A percentile compares a stretch with the other conserved stretches of the same genome.
These are phyloP conservation scores for Protea cynaroides DNA, from an alignment of 164 flowering plant species.

Conservation along the genomic window DNA sequence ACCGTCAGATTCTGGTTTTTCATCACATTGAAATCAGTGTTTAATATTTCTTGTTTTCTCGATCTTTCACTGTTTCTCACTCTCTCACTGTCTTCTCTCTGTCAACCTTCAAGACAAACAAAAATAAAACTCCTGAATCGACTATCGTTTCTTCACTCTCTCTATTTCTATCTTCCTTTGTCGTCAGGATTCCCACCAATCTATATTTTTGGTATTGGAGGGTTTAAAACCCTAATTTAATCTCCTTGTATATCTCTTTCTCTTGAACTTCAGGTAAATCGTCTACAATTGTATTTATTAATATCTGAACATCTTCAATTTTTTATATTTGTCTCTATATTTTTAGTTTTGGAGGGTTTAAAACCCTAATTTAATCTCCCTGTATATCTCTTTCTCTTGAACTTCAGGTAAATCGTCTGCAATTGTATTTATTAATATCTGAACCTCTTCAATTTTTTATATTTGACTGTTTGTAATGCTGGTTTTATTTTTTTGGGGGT, in stretches of 20 bases:
- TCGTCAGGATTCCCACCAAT: constrained; percentile 25
- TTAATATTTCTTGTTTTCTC: too few species aligned
- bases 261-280: constrained; percentile 15
- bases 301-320: not conserved
- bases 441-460: not conserved
- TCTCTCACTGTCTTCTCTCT: not conserved
- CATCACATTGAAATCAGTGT: too few species aligned
- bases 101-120: not conserved
- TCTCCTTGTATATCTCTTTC: not conserved
- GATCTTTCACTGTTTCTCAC: constrained; percentile 1
- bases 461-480: constrained; percentile 8
- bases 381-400: not conserved
- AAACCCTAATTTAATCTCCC: constrained; percentile 29
- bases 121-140: not conserved
- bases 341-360: constrained; percentile 7
- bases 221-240: constrained; percentile 32
- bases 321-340: too few species aligned
- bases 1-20: too few species aligned
- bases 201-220: constrained; percentile 2
- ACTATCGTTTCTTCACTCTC: constrained; percentile 4
- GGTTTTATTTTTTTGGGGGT: constrained; percentile 1
- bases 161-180: constrained; percentile 5
- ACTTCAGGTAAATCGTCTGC: constrained; percentile 15
- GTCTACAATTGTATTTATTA: constrained; percentile 7
- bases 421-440: constrained; percentile 4